These are phyloP conservation scores for Lipomyces mesembrius DNA, from an alignment of 805 yeast species.

Conservation along the genomic window DNA sequence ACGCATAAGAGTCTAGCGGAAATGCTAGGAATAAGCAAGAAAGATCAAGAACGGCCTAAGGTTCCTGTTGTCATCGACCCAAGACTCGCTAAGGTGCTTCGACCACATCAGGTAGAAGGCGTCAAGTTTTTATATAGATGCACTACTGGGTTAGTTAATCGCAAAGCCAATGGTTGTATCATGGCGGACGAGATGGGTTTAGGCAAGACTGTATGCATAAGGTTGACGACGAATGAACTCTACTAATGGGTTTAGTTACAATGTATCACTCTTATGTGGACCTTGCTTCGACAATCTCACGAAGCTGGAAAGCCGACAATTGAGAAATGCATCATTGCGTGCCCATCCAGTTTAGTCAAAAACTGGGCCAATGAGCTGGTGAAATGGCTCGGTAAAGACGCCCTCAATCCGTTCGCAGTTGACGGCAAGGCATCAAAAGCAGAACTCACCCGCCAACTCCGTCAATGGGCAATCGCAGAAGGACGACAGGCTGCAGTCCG, in stretches of 20 bases:
- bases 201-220: constrained; percentile 66
- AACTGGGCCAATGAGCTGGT: constrained; percentile 97
- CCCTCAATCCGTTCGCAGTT: constrained; percentile 82
- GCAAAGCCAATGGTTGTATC: constrained; percentile 87
- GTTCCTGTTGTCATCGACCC: constrained; percentile 98
- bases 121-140: constrained; percentile 89
- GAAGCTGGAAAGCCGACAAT: constrained; percentile 78
- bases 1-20: constrained; percentile 73
- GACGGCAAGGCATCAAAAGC: constrained; percentile 72
- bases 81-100: constrained; percentile 71
- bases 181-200: constrained; percentile 99
- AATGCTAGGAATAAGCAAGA: constrained; percentile 69
- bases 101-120: constrained; percentile 98
- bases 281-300: constrained; percentile 85
- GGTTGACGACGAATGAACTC: background rate
- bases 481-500: constrained; percentile 83
- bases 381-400: constrained; percentile 95
- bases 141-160: constrained; percentile 72
- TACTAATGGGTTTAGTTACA: constrained; percentile 53
- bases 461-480: constrained; percentile 82
- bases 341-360: constrained; percentile 91
- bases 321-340: constrained; percentile 87
- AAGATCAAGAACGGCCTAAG: constrained; percentile 64
- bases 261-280: constrained; percentile 91
- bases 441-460: constrained; percentile 69